Evolutionary conservation across 441 rosid genomes (phyloP), one percentile per base, ranked within the genome.

Genomic region (Flueggea neowawraea): DNA sequence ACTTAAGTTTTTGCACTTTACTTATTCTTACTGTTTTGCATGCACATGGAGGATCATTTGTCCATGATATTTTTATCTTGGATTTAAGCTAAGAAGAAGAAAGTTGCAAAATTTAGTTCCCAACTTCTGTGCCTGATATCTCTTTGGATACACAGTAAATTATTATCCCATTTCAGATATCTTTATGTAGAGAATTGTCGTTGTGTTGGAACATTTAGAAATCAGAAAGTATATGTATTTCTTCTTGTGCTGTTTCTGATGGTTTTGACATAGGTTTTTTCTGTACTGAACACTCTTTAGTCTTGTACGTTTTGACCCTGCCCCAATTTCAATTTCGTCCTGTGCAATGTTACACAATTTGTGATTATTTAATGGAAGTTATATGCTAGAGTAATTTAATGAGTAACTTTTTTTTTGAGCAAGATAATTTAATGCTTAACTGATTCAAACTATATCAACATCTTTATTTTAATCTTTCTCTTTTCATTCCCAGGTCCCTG

Each of bases 401-500:
- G 12, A 0, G 0, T 47, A 43, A 11, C 10, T 43, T 6, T 6
- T 52, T 6, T 6, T 6, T 43, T 43, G 10, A 2, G 28, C 45
- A 43, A 11, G 12, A 6, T 43, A 43, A 43, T 43, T 43, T 6
- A 43, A 43, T 43, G 12, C 10, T 6, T 0, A 47, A 47, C n/a
- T 47, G 50, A 47, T 47, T 51, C 47, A 22, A 12, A 14, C 15
- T 33, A 54, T 32, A 8, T 36, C 6, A 36, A 8, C 41, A 36
- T 8, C 41, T 5, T 36, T 36, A 15, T 36, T 28, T 31, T 36
- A 10, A 22, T 32, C 55, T 28, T 60, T 36, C 22, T 57, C 62
- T 57, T 50, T 15, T 56, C 61, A 33, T 12, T 64, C 16, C 11
- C 74, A 91, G 98, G 95, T 91, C 31, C 88, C 95, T 4, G 91